These are phyloP conservation scores for Neurospora crassa DNA, from an alignment of 2,329 filamentous ascomycete species.

Conservation along the genomic window DNA sequence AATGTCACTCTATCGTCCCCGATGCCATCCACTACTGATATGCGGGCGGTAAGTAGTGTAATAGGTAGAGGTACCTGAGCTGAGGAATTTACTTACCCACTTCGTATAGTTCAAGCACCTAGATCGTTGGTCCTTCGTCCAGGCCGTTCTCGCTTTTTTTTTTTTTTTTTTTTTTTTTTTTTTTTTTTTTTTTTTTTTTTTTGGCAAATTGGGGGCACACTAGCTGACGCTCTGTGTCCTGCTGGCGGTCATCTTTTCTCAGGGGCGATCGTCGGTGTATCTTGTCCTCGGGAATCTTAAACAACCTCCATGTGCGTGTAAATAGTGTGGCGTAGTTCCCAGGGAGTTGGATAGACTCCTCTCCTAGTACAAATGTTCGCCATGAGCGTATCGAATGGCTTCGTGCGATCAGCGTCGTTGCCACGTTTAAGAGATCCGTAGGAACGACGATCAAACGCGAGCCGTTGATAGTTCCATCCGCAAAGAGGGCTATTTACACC, in stretches of 20 bases:
- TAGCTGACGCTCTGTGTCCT: neutral
- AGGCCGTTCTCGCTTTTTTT: neutral
- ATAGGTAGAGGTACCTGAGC: neutral
- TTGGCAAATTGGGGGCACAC: neutral
- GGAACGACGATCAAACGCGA: neutral
- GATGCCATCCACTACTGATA: conserved; percentile 1
- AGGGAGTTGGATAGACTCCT: neutral
- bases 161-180: neutral
- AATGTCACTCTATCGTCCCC: conserved; percentile 9
- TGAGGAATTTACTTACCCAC: neutral
- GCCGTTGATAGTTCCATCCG: neutral
- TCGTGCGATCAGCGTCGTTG: neutral
- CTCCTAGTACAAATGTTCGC: neutral
- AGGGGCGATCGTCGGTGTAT: neutral
- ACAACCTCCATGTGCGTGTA: neutral
- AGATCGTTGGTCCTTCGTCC: neutral
- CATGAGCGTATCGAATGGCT: neutral
- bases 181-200: neutral
- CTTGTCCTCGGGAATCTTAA: neutral
- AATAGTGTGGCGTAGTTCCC: neutral
- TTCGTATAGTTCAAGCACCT: neutral
- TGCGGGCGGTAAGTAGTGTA: neutral
- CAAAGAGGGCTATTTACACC: neutral
- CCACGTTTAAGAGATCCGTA: neutral
- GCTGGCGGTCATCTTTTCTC: neutral